A percentile compares a stretch with the other conserved stretches of the same genome.
Conservation (phyloP, 2,329 filamentous ascomycete species). For the Plenodomus lindquistii region DNA sequence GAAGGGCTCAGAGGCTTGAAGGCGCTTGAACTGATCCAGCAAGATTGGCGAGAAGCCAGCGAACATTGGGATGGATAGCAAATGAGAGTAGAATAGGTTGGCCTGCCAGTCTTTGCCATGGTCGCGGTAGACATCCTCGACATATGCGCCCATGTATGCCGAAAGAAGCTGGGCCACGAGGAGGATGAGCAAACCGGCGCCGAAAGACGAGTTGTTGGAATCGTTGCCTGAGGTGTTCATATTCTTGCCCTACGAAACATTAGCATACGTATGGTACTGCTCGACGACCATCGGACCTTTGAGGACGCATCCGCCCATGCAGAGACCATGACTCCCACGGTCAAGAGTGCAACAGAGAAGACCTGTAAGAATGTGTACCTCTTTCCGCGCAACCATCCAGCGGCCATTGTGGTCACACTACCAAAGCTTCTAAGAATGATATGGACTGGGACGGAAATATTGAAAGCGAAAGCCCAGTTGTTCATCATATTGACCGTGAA, state of each 20-base stretch:
- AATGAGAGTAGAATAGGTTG: conserved; percentile 89
- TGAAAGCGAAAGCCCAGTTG: conserved; percentile 96
- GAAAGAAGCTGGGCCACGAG: conserved; percentile 88
- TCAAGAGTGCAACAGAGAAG: conserved; percentile 79
- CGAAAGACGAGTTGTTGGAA: conserved; percentile 54
- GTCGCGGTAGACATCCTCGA: conserved; percentile 82
- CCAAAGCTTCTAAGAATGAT: conserved; percentile 95
- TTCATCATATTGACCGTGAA: conserved; percentile 94
- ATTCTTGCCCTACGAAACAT: conserved; percentile 46
- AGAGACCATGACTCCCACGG: conserved; percentile 81
- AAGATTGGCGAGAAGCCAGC: conserved; percentile 71
- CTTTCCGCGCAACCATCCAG: conserved; percentile 87
- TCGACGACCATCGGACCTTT: conserved; percentile 63
- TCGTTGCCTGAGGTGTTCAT: conserved; percentile 48
- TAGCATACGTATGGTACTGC: conserved; percentile 7
- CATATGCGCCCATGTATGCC: conserved; percentile 93
- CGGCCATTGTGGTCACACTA: conserved; percentile 91
- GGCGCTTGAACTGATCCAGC: conserved; percentile 63
- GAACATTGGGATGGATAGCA: conserved; percentile 77
- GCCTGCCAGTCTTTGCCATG: conserved; percentile 94
- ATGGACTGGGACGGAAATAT: conserved; percentile 93
- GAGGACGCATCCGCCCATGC: conserved; percentile 86
- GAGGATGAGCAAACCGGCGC: conserved; percentile 77
- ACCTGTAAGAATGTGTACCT: conserved; percentile 80
- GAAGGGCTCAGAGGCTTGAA: conserved; percentile 67